These are phyloP conservation scores for Moesziomyces sp. DNA, from an alignment of 1,284 basidiomycete species.

Conservation along the genomic window DNA sequence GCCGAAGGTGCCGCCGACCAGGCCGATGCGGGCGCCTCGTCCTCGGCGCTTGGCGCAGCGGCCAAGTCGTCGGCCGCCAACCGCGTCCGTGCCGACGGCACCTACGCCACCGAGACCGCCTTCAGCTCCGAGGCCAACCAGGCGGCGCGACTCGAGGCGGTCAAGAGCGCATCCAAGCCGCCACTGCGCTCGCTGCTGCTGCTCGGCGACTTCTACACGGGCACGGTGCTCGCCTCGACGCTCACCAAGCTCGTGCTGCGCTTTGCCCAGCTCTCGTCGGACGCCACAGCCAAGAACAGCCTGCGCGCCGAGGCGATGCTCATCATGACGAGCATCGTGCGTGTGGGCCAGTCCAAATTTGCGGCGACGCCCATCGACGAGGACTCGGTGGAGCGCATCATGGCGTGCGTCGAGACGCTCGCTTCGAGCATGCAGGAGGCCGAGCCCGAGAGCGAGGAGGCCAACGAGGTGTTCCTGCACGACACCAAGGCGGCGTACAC, in stretches of 20 bases:
- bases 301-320: conserved; percentile 95
- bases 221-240: conserved; percentile 85
- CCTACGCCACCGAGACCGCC: conserved; percentile 96
- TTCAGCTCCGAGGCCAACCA: conserved; percentile 78
- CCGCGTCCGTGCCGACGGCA: conserved; percentile 90
- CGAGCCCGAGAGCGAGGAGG: conserved; percentile 73
- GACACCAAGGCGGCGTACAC: conserved; percentile 93
- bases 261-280: conserved; percentile 74
- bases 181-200: conserved; percentile 91
- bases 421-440: conserved; percentile 69
- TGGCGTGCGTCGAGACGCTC: conserved; percentile 94
- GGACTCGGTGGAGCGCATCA: conserved; percentile 94
- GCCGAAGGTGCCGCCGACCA: conserved; percentile 33
- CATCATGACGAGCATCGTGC: conserved; percentile 96
- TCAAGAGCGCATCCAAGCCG: conserved; percentile 87
- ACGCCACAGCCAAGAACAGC: conserved; percentile 73
- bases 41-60: conserved; percentile 36
- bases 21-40: conserved; percentile 29
- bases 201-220: conserved; percentile 97
- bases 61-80: conserved; percentile 71
- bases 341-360: conserved; percentile 96
- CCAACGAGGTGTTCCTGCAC: conserved; percentile 84
- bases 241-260: conserved; percentile 92
- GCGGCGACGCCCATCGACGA: conserved; percentile 94
- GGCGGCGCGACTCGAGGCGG: conserved; percentile 77